Evolutionary conservation across 73 alveolate genomes (phyloP), one percentile per base, ranked within the genome.

Genomic region (Symbiodinium pilosum): DNA sequence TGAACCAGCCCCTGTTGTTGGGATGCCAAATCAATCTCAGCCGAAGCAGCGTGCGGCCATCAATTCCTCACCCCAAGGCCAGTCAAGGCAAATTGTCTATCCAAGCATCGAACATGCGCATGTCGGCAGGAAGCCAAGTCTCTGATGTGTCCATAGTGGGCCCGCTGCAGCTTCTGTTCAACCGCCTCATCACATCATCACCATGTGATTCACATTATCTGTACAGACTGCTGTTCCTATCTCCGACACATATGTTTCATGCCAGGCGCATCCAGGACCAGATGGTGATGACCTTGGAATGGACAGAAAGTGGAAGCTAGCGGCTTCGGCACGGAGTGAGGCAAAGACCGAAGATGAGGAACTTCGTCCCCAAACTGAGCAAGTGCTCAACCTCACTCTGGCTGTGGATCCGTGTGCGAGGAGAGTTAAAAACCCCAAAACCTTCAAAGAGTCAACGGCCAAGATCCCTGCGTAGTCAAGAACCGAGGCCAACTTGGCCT

Each of bases 221-320:
- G 59, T n/a, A n/a, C n/a, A n/a, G n/a, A n/a, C n/a, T n/a, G n/a
- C n/a, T n/a, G n/a, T n/a, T n/a, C n/a, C n/a, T n/a, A n/a, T n/a
- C n/a, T n/a, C n/a, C n/a, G n/a, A n/a, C n/a, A n/a, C n/a, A n/a
- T n/a, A 47, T 47, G 59, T 6, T 14, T 47, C 59, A 47, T 47
- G 81, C 38, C 81, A 3, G 38, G 3, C 9, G 77, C 97, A 69
- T 91, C 97, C 88, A 91, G 84, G 32, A 91, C 77, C 97, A 91
- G 40, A 51, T 71, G 97, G 54, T 91, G 97, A n/a, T 91, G 97
- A 68, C 97, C 97, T n/a, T 91, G 81, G 20, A 26, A n/a, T 18
- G 30, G 39, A 24, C 81, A 9, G 38, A 24, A 64, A 64, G 39
- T 64, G 30, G 11, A 64, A 24, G 41, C 38, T 38, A 64, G 81